Conservation (phyloP, 805 yeast species). For the Teunomyces barrocoloradensis region DNA sequence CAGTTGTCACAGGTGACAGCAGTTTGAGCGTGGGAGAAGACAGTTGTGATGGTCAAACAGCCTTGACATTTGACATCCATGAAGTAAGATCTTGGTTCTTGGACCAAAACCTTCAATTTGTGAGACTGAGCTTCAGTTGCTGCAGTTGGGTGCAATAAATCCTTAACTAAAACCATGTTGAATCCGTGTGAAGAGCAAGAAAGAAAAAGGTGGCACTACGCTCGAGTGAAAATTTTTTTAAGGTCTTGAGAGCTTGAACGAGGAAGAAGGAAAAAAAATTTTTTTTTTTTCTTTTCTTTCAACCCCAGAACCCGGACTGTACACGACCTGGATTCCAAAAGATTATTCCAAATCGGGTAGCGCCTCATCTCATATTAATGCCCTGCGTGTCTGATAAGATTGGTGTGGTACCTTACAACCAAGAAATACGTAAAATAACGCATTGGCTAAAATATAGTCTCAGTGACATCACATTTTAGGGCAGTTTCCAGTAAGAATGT, state of each 20-base stretch:
- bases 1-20: constrained; percentile 43
- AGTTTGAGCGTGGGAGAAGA: constrained; percentile 43
- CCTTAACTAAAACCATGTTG: constrained; percentile 41
- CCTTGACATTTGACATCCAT: constrained; percentile 45
- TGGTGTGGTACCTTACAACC: background rate
- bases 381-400: background rate
- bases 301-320: background rate
- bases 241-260: background rate
- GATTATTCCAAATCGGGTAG: background rate
- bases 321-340: background rate
- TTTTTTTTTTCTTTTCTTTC: constrained; percentile 2
- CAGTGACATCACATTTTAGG: no score
- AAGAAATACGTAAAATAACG: no score
- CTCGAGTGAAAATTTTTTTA: constrained; percentile 2
- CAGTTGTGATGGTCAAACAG: constrained; percentile 41
- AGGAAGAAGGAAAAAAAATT: background rate
- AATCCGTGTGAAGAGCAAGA: background rate
- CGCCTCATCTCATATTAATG: background rate
- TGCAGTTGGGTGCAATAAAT: constrained; percentile 41
- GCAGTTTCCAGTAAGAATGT: background rate
- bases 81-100: constrained; percentile 41
- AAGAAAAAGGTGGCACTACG: background rate
- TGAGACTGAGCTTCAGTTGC: constrained; percentile 37
- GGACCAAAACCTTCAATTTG: constrained; percentile 40
- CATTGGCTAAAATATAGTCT: no score